These are phyloP conservation scores for Talaromyces stipitatus DNA, from an alignment of 495 filamentous ascomycete genomes.

Conservation along the genomic window DNA sequence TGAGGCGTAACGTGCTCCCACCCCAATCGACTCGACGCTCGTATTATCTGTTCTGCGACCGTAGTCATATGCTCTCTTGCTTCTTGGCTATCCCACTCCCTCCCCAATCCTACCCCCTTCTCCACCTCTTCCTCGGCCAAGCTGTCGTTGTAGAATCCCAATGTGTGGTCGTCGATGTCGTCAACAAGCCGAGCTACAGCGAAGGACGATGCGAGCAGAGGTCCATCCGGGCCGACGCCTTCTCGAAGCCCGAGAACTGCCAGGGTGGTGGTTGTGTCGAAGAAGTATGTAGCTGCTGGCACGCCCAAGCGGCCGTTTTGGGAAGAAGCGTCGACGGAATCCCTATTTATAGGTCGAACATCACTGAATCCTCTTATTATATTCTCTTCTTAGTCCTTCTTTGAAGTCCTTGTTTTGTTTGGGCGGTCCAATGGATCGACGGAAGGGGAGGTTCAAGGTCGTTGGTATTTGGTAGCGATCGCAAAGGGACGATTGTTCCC, in stretches of 20 bases:
- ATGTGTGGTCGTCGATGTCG: not conserved
- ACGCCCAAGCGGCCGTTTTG: not conserved
- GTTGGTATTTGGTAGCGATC: constrained; percentile 6
- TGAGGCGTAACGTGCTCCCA: constrained; percentile 1
- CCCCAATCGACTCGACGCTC: not conserved
- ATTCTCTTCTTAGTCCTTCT: not conserved
- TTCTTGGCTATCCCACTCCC: not conserved
- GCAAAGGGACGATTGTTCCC: not conserved
- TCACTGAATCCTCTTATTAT: not conserved
- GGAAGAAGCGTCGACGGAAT: not conserved
- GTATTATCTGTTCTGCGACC: not conserved
- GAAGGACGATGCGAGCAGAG: not conserved
- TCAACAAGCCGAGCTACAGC: not conserved
- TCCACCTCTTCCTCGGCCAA: not conserved
- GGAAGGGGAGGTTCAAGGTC: not conserved
- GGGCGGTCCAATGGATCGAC: not conserved
- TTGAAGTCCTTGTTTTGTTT: not conserved
- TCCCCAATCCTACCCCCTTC: not conserved
- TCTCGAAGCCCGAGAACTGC: constrained; percentile 2
- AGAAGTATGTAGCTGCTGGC: not conserved
- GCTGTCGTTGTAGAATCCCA: not conserved
- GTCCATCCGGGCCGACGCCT: constrained; percentile 3
- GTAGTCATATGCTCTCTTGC: not conserved
- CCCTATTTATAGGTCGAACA: not conserved
- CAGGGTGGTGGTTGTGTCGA: not conserved